Evolutionary conservation across 768 basidiomycete species (phyloP), one percentile per base, ranked within the genome.

Genomic region (Termitomyces sp.): DNA sequence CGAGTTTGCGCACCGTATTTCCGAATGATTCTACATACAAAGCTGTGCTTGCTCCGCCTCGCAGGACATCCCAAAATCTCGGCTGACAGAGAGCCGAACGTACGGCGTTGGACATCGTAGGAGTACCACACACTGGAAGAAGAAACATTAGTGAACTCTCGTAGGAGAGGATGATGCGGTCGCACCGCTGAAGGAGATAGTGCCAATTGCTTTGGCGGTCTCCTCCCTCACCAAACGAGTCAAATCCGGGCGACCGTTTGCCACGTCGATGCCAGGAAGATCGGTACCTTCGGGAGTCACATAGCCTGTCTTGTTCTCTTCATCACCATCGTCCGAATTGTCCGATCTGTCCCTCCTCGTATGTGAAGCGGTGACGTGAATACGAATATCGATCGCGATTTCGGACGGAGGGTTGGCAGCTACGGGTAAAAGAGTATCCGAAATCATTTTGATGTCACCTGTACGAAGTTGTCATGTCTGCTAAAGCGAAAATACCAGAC

Each of bases 101-200:
- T 19, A 78, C 79, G 1, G 69, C 63, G 30, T 67, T 61, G 0
- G 75, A 66, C 11, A 83, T 57, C 3, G 68, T 66, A 23, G 70
- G 69, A 0, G 79, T 73, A 3, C 82, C 82, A 48, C 82, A 84
- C 0, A 82, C 82, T 84, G 19, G 11, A 30, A 21, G 12, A 47
- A 37, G 35, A 2, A n/a, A 40, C 2, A 47, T 37, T 17, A 47
- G 11, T 3, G 7, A 37, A 19, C 2, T 28, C 35, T 9, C 3
- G 0, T 8, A 19, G 9, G 23, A 25, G 19, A 3, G 37, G 17
- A 34, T 23, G 43, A 48, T 25, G 12, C 34, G 14, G 0, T 69
- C 75, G 8, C 55, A 81, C 82, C 81, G 30, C 72, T 79, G 27
- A 84, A 75, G 8, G 77, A 75, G 62, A 82, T 69, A 5, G 70